These are phyloP conservation scores for Aeschynomene evenia DNA, from an alignment of 306 rosid species.

Conservation along the genomic window DNA sequence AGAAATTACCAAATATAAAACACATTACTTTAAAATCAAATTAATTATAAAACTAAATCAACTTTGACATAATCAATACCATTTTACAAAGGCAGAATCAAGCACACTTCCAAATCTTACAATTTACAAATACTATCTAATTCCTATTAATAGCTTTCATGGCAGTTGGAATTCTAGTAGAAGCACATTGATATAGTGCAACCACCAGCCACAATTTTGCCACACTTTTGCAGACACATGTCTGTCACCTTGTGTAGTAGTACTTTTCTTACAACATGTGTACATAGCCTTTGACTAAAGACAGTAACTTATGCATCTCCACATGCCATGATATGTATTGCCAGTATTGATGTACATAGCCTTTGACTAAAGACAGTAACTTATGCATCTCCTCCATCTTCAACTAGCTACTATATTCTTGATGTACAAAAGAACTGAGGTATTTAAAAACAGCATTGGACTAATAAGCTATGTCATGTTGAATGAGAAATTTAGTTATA, in stretches of 20 bases:
- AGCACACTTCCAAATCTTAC: not conserved
- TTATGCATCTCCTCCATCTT: slow-evolving; percentile 15
- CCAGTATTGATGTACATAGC: not conserved
- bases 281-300: not conserved
- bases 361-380: slow-evolving; percentile 8
- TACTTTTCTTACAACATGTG: slow-evolving; percentile 20
- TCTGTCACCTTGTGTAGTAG: not conserved
- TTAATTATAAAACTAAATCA: too few species aligned
- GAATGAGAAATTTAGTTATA: slow-evolving; percentile 62
- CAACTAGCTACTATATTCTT: slow-evolving; percentile 22
- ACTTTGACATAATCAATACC: too few species aligned
- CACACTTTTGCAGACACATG: not conserved
- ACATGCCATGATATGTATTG: not conserved
- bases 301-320: slow-evolving; percentile 7
- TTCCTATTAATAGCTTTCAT: not conserved
- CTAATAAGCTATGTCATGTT: slow-evolving; percentile 56
- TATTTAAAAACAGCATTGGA: slow-evolving; percentile 14
- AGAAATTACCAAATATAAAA: too few species aligned
- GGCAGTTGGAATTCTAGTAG: not conserved
- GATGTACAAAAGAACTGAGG: slow-evolving; percentile 24
- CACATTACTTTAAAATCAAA: too few species aligned
- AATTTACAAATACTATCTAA: not conserved
- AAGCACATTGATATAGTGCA: not conserved
- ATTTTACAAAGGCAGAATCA: too few species aligned
- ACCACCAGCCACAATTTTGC: not conserved